Evolutionary conservation across 306 rosid genomes (phyloP), one percentile per base, ranked within the genome.

Genomic region (Argentina anserina): DNA sequence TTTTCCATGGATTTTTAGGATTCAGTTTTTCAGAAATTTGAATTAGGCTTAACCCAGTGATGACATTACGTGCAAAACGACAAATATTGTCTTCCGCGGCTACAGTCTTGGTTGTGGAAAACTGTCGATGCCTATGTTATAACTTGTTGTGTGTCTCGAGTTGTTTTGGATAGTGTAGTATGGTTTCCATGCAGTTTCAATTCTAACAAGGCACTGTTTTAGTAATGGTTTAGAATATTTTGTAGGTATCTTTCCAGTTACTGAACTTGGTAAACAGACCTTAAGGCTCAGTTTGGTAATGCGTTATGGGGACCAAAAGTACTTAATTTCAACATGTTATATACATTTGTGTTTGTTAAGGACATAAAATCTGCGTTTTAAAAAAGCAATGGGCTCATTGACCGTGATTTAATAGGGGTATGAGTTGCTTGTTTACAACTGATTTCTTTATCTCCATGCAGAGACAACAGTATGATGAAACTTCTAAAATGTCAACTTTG

Each of bases 11-110:
- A 14, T 67, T 33, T 8, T 18, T 1, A 8, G 25, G n/a, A 23
- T 10, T 49, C 60, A 18, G 9, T 46, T 2, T 36, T 40, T 37
- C 29, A 73, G 65, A 31, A 68, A 4, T 75, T 50, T 34, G 49
- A 47, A 29, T 13, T 34, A 59, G 55, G 26, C 37, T 55, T 34
- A 15, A 74, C 70, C 43, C 58, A 45, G 41, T 34, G 61, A 49
- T 62, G 50, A 68, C 67, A 39, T 75, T 25, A 67, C 62, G 67
- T 47, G 34, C 55, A 53, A 34, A 49, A 70, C 62, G 28, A 26
- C 63, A 53, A 25, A 39, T n/a, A n/a, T 36, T 52, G 18, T 29
- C 31, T 61, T 12, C 5, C 55, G 14, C 61, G 23, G 9, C 31
- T 40, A 34, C 74, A 21, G 18, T 65, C 25, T 39, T 12, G 33